Base-by-base conservation (phyloP, 2,329 filamentous ascomycete species). In the Aspergillus jensenii region DNA sequence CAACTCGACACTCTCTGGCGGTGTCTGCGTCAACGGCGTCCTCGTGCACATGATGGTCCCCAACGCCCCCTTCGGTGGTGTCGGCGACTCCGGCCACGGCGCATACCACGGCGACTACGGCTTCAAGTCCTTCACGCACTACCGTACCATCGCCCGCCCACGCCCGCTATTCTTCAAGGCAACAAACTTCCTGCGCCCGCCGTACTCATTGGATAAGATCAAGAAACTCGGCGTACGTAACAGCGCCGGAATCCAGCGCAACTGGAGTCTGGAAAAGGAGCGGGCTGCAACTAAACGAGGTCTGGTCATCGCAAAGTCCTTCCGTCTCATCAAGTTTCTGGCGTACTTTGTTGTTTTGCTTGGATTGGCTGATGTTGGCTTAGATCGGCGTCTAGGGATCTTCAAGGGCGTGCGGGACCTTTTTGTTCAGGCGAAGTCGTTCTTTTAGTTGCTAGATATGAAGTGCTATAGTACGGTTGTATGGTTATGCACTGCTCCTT, bases 121-220 rank as follows among this genome's bases (percentile, higher is more conserved):
- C 11, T 55, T 61, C 23, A 52, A 57, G 14, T n/a, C 55, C 47
- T 57, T 57, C 17, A 57, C 46, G 6, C 69, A 76, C 57, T 64
- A 63, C 27, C 65, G 74, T 3, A 68, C 71, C 12, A 60, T 62
- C 27, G 60, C 60, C 1, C 55, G 55, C 2, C 58, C 58, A 6
- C 17, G 41, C 3, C 49, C 55, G 7, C 27, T 58, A 11, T 58
- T 58, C 37, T 21, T 12, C 33, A 56, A 51, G 31, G 6, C 52
- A 14, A 44, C 52, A 0, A 15, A 31, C 2, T 49, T 58, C 41
- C n/a, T 58, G 43, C 58, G 46, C 4, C 60, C 60, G 2, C 58
- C 58, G 3, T 62, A 62, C 21, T 56, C 52, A 0, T 12, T 21
- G 12, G 55, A 53, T 2, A 35, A 54, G 4, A 46, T 62, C 48